Base-by-base conservation (phyloP, 441 rosid genomes). In the Euphorbia celastroides region DNA sequence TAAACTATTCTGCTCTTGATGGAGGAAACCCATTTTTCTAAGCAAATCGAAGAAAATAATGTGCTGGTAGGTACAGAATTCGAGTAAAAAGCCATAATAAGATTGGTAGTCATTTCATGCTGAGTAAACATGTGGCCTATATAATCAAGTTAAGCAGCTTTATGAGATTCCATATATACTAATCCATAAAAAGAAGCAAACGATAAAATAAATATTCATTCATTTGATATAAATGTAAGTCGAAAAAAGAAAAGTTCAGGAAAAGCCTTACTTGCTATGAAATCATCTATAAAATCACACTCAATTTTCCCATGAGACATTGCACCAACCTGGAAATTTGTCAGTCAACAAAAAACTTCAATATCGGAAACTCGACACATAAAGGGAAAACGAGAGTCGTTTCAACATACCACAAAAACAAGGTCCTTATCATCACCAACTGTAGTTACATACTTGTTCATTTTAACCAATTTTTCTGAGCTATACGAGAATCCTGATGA, bases 301-400 rank as follows among this genome's bases (percentile, higher is more conserved):
- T 85, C 79, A 66, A 89, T 86, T 74, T 88, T 92, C 48, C 98
- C 98, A 38, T 92, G 95, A 14, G 96, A 79, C 98, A 92, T 88
- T 1, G 96, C 94, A 68, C 98, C 98, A 60, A 88, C 84, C 98
- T 92, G 60, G 50, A 50, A 13, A 70, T 22, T 46, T 38, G 16
- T 64, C 14, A 26, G 14, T 66, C 52, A 68, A 23, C 28, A n/a
- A n/a, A n/a, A n/a, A n/a, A n/a, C 7, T 25, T 57, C 19, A 64
- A 13, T 20, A 44, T 5, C 17, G 10, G 2, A 26, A 23, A 25
- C 3, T 5, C 0, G 26, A 25, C 32, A 44, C 14, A 44, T 0
- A 8, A 27, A 0, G 9, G 1, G 19, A 46, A 57, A n/a, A 5
- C 17, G 23, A 12, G 22, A 60, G 52, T 22, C 1, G 22, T n/a